These are phyloP conservation scores for Dryas octopetala DNA, from an alignment of 306 rosid species.

Conservation along the genomic window DNA sequence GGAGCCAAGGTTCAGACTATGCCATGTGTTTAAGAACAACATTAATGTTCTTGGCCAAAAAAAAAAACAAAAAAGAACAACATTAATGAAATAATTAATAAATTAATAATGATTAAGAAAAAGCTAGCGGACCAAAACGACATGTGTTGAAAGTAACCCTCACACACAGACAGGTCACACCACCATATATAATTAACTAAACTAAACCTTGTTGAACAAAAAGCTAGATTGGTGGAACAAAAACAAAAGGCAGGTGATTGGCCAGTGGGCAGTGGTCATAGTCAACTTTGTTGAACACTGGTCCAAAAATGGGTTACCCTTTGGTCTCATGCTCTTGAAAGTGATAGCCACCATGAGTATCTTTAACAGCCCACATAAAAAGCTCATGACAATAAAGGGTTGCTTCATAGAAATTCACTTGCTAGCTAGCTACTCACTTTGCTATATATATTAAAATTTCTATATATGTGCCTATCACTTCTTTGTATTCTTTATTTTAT, in stretches of 20 bases:
- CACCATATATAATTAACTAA: neutral
- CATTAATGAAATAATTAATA: neutral
- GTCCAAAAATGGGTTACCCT: slow-evolving; percentile 10
- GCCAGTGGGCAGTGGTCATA: slow-evolving; percentile 31
- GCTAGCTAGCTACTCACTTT: no score
- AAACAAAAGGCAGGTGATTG: slow-evolving; percentile 1
- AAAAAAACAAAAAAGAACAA: no score
- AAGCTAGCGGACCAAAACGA: slow-evolving; percentile 14
- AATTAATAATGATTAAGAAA: neutral
- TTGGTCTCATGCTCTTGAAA: slow-evolving; percentile 19
- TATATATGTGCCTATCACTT: no score
- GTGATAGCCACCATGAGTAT: slow-evolving; percentile 32
- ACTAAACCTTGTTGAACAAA: neutral
- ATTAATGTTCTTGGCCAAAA: no score
- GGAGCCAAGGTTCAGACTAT: neutral
- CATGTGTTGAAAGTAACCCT: slow-evolving; percentile 32
- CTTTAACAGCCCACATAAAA: slow-evolving; percentile 42
- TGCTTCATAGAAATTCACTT: slow-evolving; percentile 15
- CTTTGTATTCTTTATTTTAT: no score
- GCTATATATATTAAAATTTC: no score
- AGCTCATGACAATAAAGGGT: slow-evolving; percentile 14
- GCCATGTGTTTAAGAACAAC: neutral
- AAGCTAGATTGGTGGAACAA: neutral
- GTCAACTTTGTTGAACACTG: slow-evolving; percentile 35
- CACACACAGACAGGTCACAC: no score